Base-by-base conservation (phyloP, 169 alveolate genomes). In the Babesia microti region DNA sequence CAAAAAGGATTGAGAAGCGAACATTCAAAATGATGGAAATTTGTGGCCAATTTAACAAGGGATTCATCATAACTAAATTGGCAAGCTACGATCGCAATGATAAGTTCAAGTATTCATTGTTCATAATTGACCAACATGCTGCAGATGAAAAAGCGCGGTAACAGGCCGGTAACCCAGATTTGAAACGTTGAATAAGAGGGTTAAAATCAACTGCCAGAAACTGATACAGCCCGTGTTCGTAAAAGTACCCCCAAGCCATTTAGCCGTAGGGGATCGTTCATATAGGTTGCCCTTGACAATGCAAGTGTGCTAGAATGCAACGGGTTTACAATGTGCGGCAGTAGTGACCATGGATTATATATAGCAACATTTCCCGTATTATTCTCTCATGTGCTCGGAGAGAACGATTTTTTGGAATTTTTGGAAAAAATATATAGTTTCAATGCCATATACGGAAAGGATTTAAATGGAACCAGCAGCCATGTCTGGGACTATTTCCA, bases 61-160 rank as follows among this genome's bases (percentile, higher is more conserved):
- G 98, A 17, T 95, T 95, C 78, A 91, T 95, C 5, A 58, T 95
- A 22, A 78, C 97, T 12, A 72, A 72, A 29, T 56, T 83, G 17
- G 57, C 15, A 19, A 39, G 49, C 9, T 26, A 43, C 6, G 44
- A 17, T 19, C 12, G 50, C n/a, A 41, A 32, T 28, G 28, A 49
- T 14, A 50, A 54, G 26, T 48, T 45, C 12, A 43, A 66, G 48
- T 76, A 69, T 43, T 78, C 91, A 22, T 44, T 94, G 43, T 93
- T 88, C 66, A 87, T 95, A 0, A 79, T 95, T 23, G 99, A 95
- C 68, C 96, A 95, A 59, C 99, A 95, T 74, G 99, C 99, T 0
- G 90, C 97, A 23, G 98, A 94, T 65, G 99, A 95, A 67, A 94
- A 94, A 65, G 69, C 72, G 19, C 83, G 84, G 76, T 87, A 66